phyloP scores from a whole-genome alignment of 805 yeast genomes.

The Nakazawaea peltata region DNA sequence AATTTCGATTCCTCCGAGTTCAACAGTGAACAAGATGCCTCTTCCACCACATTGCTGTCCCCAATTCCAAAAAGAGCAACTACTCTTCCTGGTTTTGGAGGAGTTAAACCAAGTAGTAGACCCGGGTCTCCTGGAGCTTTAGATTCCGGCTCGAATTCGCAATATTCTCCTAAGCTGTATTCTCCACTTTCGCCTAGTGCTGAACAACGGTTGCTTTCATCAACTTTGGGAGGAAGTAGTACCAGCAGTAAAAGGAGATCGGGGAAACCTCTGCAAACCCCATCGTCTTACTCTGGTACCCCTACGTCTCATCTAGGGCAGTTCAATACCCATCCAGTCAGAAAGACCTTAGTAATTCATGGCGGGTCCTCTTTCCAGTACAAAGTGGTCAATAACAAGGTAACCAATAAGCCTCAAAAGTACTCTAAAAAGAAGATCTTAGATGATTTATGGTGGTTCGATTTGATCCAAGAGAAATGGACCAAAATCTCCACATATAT shows the following conservation, averaged over 20 bases:
- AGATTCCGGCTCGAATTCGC: neutral
- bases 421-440: conserved; percentile 21
- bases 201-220: neutral
- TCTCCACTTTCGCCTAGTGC: neutral
- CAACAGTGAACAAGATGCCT: neutral
- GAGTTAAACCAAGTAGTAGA: neutral
- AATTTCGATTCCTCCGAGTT: neutral
- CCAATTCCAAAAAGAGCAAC: neutral
- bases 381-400: conserved; percentile 14
- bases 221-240: neutral
- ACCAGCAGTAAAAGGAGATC: too few species aligned
- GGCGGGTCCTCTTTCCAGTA: conserved; percentile 24
- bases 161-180: neutral
- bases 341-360: conserved; percentile 18
- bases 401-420: conserved; percentile 12
- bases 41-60: neutral
- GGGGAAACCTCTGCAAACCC: too few species aligned
- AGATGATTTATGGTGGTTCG: conserved; percentile 46
- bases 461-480: conserved; percentile 37
- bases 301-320: too few species aligned
- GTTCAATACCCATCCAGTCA: neutral
- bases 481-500: conserved; percentile 5
- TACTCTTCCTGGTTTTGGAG: too few species aligned
- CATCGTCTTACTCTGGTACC: too few species aligned
- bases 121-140: neutral